phyloP scores from a whole-genome alignment of 306 rosid genomes.

The Parietaria judaica region DNA sequence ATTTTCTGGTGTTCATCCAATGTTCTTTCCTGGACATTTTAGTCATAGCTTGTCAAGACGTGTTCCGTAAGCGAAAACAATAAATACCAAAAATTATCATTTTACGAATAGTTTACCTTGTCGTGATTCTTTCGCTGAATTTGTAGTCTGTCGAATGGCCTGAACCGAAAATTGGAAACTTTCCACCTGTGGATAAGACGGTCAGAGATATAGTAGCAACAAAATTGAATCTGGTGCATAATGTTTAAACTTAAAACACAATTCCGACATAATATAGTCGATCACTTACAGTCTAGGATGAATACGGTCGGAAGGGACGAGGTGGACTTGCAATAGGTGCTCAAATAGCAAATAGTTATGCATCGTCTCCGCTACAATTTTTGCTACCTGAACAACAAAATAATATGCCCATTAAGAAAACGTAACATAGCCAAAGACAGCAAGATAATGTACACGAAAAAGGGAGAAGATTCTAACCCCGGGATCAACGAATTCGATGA shows the following conservation, averaged over 20 bases:
- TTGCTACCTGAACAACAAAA: slow-evolving; percentile 58
- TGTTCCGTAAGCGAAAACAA: background rate
- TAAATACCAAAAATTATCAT: background rate
- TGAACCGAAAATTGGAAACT: slow-evolving; percentile 45
- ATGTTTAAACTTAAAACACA: too few relatives aligned
- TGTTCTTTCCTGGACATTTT: slow-evolving; percentile 56
- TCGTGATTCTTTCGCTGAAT: slow-evolving; percentile 48
- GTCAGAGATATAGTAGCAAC: background rate
- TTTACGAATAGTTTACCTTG: slow-evolving; percentile 39
- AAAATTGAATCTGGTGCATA: background rate
- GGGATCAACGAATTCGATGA: slow-evolving; percentile 70
- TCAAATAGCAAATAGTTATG: slow-evolving; percentile 76
- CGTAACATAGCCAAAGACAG: background rate
- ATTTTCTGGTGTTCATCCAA: slow-evolving; percentile 55
- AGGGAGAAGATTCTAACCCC: slow-evolving; percentile 38
- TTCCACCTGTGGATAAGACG: slow-evolving; percentile 49
- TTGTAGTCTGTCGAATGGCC: slow-evolving; percentile 49
- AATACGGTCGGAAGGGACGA: slow-evolving; percentile 61
- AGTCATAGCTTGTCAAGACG: background rate
- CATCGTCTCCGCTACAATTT: slow-evolving; percentile 83
- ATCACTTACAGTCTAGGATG: slow-evolving; percentile 67
- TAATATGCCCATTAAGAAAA: slow-evolving; percentile 9
- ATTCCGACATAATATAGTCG: background rate
- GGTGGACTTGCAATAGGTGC: slow-evolving; percentile 63
- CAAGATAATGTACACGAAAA: background rate